phyloP scores from a whole-genome alignment of 2,329 filamentous ascomycete species.

The Microcyclosporella mali region DNA sequence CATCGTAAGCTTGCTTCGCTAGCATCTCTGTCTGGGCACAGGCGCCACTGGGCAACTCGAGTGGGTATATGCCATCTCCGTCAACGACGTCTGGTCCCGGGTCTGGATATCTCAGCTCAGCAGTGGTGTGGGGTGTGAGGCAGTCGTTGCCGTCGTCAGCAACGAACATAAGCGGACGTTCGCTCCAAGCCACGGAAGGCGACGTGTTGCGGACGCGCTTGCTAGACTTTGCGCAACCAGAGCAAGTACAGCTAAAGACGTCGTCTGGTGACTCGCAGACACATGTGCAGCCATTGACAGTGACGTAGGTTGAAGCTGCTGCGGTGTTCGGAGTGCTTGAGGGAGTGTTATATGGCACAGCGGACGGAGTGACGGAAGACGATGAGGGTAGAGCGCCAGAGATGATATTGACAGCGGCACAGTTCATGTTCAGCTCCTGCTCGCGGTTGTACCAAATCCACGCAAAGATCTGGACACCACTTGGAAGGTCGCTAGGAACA shows the following conservation, averaged over 20 bases:
- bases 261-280: not conserved
- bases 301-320: not conserved
- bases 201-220: not conserved
- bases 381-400: too few species aligned
- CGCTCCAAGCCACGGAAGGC: constrained; percentile 29
- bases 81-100: constrained; percentile 40
- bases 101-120: constrained; percentile 40
- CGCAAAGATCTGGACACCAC: constrained; percentile 39
- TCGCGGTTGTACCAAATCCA: constrained; percentile 47
- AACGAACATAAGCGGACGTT: constrained; percentile 38
- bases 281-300: constrained; percentile 25
- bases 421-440: constrained; percentile 42
- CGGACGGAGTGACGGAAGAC: not conserved
- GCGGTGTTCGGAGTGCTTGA: not conserved
- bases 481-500: constrained; percentile 39
- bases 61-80: constrained; percentile 41
- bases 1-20: constrained; percentile 15
- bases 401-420: constrained; percentile 40
- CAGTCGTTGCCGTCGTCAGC: constrained; percentile 39
- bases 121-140: constrained; percentile 29
- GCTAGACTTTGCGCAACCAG: not conserved
- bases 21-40: constrained; percentile 15
- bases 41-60: constrained; percentile 32
- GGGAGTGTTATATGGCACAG: too few species aligned
- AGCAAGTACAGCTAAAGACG: constrained; percentile 3